phyloP scores from a whole-genome alignment of 2,329 filamentous ascomycete species.

The Cadophora gregata region DNA sequence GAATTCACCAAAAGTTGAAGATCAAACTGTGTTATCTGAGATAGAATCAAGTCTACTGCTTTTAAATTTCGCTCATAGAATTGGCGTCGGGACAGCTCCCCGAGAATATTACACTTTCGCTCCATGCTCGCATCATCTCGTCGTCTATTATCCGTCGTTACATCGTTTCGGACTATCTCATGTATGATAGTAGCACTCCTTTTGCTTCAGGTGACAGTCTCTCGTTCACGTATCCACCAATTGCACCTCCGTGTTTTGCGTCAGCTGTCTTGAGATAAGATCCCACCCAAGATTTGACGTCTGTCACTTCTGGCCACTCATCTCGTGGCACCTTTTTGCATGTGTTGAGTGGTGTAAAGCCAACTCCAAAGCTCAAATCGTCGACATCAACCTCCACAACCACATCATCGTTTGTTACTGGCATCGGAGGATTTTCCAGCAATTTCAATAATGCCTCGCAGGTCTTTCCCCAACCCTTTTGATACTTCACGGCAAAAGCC shows the following conservation, averaged over 20 bases:
- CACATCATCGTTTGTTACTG: slow-evolving; percentile 72
- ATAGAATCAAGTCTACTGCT: slow-evolving; percentile 11
- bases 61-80: slow-evolving; percentile 17
- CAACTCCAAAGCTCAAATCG: slow-evolving; percentile 92
- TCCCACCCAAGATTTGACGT: slow-evolving; percentile 79
- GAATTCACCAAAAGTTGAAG: neutral
- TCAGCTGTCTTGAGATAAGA: slow-evolving; percentile 74
- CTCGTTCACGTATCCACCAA: slow-evolving; percentile 74
- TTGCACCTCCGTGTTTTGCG: slow-evolving; percentile 70
- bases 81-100: neutral
- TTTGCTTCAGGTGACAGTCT: slow-evolving; percentile 68
- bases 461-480: slow-evolving; percentile 90
- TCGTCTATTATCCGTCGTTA: slow-evolving; percentile 22
- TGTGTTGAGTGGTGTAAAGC: slow-evolving; percentile 92
- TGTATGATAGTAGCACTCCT: slow-evolving; percentile 54
- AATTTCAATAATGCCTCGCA: slow-evolving; percentile 89
- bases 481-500: slow-evolving; percentile 80
- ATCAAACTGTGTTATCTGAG: neutral
- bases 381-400: slow-evolving; percentile 91
- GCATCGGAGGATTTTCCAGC: slow-evolving; percentile 81
- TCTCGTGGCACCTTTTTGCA: slow-evolving; percentile 78
- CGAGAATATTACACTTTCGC: slow-evolving; percentile 17
- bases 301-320: slow-evolving; percentile 83
- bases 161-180: slow-evolving; percentile 42
- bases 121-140: slow-evolving; percentile 6